Conservation (phyloP, 1,284 basidiomycete genomes). For the Inonotus obliquus region DNA sequence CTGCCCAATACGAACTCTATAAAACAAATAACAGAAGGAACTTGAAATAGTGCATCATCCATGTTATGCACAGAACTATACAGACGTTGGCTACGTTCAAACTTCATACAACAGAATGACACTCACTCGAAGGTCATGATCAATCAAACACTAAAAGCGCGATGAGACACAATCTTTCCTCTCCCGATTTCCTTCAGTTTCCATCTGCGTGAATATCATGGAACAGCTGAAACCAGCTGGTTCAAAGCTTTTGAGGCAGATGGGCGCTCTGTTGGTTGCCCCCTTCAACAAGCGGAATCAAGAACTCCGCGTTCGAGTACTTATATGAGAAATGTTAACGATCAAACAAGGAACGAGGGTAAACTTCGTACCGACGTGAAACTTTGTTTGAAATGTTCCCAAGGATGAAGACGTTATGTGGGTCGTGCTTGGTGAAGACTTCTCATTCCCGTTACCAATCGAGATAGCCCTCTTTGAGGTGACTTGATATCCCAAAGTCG, state of each 20-base stretch:
- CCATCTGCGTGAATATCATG: not conserved
- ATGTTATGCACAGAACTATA: too few relatives aligned
- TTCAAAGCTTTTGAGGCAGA: conserved; percentile 5
- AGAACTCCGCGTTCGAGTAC: not conserved
- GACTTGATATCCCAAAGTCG: conserved; percentile 27
- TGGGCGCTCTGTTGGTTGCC: too few relatives aligned
- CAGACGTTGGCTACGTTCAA: too few relatives aligned
- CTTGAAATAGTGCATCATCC: too few relatives aligned
- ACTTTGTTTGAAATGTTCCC: conserved; percentile 4
- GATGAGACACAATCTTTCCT: not conserved
- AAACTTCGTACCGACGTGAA: not conserved
- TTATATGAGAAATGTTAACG: not conserved
- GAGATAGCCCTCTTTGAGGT: conserved; percentile 4
- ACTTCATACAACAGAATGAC: too few relatives aligned
- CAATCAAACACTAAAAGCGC: too few relatives aligned
- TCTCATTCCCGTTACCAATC: not conserved
- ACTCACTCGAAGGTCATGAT: too few relatives aligned
- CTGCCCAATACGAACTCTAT: too few relatives aligned
- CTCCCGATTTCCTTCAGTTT: conserved; percentile 11
- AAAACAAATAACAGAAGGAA: too few relatives aligned
- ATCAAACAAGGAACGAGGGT: too few relatives aligned
- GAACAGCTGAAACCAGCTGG: not conserved
- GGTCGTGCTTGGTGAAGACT: not conserved
- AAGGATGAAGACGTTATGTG: conserved; percentile 8
- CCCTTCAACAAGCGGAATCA: not conserved